Conservation (phyloP, 2,329 filamentous ascomycete species). For the Nemania abortiva region DNA sequence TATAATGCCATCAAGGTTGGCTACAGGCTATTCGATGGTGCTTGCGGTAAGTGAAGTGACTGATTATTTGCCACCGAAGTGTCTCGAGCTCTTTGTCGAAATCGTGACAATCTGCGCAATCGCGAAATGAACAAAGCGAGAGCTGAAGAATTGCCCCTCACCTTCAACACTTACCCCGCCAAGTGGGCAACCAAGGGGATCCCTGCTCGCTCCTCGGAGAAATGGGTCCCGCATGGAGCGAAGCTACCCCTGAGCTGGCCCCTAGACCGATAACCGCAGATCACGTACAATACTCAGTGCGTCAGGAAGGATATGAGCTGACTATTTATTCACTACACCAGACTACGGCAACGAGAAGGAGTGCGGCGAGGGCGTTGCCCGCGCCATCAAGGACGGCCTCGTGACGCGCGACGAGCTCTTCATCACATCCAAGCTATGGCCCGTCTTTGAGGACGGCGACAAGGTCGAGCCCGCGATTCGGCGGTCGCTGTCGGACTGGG, state of each 20-base stretch:
- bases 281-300: neutral
- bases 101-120: constrained; percentile 6
- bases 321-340: constrained; percentile 49
- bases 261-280: constrained; percentile 2
- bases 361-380: constrained; percentile 79
- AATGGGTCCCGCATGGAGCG: constrained; percentile 26
- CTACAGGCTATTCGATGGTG: constrained; percentile 71
- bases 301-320: constrained; percentile 11
- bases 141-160: constrained; percentile 25
- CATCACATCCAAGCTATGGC: constrained; percentile 94
- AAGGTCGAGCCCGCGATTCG: constrained; percentile 80
- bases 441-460: constrained; percentile 86
- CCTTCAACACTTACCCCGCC: constrained; percentile 32
- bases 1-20: constrained; percentile 79
- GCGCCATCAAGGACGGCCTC: constrained; percentile 83
- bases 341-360: constrained; percentile 89
- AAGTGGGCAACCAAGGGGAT: constrained; percentile 18
- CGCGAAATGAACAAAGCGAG: neutral
- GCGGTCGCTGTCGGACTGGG: constrained; percentile 84
- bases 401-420: constrained; percentile 90
- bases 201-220: constrained; percentile 36
- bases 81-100: neutral
- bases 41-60: constrained; percentile 63
- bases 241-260: constrained; percentile 21
- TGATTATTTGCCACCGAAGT: neutral